A percentile compares a stretch with the other conserved stretches of the same genome.
Evolutionary conservation across 805 yeast species (phyloP).

Genomic region (Ogataea trehalophila): DNA sequence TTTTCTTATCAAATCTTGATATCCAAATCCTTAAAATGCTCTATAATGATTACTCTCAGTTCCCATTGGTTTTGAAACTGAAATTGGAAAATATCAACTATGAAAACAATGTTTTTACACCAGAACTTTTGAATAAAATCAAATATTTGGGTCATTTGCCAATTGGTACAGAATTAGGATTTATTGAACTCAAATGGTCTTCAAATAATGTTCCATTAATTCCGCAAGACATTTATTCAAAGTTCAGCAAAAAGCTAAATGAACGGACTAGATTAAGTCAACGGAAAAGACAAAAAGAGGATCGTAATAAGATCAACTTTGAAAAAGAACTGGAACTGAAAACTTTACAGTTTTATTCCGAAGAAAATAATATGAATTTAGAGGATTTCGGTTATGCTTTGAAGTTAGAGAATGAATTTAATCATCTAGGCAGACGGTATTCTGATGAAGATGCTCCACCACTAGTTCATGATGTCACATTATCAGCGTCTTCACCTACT

Average conservation of each 20-base stretch:
- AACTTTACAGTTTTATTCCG: constrained; percentile 52
- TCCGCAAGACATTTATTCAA: constrained; percentile 39
- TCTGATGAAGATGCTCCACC: constrained; percentile 15
- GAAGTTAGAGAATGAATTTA: constrained; percentile 34
- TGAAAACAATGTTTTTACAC: constrained; percentile 51
- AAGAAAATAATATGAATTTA: constrained; percentile 44
- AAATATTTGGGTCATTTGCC: constrained; percentile 83
- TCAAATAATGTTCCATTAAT: constrained; percentile 24
- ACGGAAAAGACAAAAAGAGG: constrained; percentile 52
- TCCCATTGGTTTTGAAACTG: constrained; percentile 63
- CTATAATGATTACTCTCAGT: constrained; percentile 54
- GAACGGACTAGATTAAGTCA: constrained; percentile 50
- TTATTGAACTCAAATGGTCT: constrained; percentile 82
- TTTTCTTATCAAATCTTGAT: constrained; percentile 74
- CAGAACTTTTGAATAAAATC: constrained; percentile 50
- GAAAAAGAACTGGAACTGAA: constrained; percentile 54
- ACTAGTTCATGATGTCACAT: neutral
- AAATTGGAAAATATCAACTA: constrained; percentile 65
- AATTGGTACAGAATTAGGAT: constrained; percentile 75
- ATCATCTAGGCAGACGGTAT: constrained; percentile 25
- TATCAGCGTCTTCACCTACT: constrained; percentile 1
- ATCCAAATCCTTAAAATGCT: constrained; percentile 62
- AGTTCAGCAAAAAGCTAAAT: constrained; percentile 50
- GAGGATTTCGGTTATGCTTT: constrained; percentile 36
- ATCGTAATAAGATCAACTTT: constrained; percentile 52